Conservation (phyloP, 2,329 filamentous ascomycete species). For the Cryphonectria naterciae region DNA sequence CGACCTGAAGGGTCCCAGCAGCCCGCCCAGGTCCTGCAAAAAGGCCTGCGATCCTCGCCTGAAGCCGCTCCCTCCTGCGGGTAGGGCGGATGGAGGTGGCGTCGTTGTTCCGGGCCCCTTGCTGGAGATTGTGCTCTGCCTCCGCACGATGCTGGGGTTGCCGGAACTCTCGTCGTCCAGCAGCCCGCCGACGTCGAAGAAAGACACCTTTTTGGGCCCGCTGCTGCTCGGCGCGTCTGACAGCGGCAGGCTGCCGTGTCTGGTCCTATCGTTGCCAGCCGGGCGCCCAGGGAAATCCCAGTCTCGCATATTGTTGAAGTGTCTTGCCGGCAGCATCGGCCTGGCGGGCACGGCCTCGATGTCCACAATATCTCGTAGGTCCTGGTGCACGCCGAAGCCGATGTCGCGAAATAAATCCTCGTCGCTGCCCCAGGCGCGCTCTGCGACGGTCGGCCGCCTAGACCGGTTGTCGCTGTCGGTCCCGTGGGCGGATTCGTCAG, state of each 20-base stretch:
- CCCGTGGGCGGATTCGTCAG: constrained; percentile 33
- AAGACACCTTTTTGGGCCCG: constrained; percentile 67
- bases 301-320: constrained; percentile 39
- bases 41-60: constrained; percentile 60
- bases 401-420: constrained; percentile 84
- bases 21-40: constrained; percentile 62
- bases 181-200: constrained; percentile 84
- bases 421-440: constrained; percentile 83
- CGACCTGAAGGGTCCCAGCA: constrained; percentile 48
- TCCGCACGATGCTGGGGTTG: constrained; percentile 35
- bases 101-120: constrained; percentile 39
- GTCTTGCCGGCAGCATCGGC: constrained; percentile 33
- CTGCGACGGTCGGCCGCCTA: constrained; percentile 52
- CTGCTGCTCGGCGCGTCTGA: constrained; percentile 44
- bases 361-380: constrained; percentile 48
- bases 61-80: constrained; percentile 50
- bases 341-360: constrained; percentile 32
- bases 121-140: constrained; percentile 49
- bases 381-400: constrained; percentile 68
- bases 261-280: constrained; percentile 35
- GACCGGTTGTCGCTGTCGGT: constrained; percentile 65
- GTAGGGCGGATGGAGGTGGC: constrained; percentile 48
- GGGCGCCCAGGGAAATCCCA: constrained; percentile 53
- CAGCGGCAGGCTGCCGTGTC: constrained; percentile 35
- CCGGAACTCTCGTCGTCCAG: constrained; percentile 51